These are phyloP conservation scores for Ceratocystis cacaofunesta DNA, from an alignment of 2,329 filamentous ascomycete genomes.

Conservation along the genomic window DNA sequence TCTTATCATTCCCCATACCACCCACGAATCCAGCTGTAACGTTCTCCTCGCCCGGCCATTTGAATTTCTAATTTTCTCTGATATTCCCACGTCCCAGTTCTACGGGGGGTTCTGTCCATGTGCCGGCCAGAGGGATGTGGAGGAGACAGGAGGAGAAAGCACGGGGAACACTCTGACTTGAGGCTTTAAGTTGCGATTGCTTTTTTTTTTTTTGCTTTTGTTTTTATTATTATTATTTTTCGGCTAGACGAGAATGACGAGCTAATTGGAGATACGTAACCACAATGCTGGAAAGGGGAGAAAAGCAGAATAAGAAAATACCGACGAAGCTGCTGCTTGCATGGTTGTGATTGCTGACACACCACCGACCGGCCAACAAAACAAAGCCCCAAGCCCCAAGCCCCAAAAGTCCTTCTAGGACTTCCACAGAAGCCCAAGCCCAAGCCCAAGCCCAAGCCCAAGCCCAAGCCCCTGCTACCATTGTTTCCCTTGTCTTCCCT, in stretches of 20 bases:
- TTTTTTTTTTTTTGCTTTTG: neutral
- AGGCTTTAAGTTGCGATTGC: neutral
- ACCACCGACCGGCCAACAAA: neutral
- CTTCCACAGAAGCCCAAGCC: neutral
- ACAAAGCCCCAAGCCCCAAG: no score
- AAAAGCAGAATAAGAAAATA: neutral
- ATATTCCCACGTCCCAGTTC: neutral
- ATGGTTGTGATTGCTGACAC: neutral
- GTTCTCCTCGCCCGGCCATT: neutral
- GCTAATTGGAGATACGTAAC: neutral
- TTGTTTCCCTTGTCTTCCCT: neutral
- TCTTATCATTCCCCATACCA: neutral
- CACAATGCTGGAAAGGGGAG: constrained; percentile 4
- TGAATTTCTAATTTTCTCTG: neutral
- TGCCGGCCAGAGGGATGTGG: no score
- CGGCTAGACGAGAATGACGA: neutral
- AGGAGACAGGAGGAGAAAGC: neutral
- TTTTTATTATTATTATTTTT: neutral
- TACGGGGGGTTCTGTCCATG: no score
- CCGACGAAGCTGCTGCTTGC: neutral
- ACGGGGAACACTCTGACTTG: neutral
- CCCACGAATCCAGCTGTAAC: neutral
- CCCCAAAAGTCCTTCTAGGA: neutral
- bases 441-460: neutral
- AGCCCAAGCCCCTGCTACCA: neutral